Evolutionary conservation across 2,329 filamentous ascomycete species (phyloP), one percentile per base, ranked within the genome.

Genomic region (Aspergillus vadensis): DNA sequence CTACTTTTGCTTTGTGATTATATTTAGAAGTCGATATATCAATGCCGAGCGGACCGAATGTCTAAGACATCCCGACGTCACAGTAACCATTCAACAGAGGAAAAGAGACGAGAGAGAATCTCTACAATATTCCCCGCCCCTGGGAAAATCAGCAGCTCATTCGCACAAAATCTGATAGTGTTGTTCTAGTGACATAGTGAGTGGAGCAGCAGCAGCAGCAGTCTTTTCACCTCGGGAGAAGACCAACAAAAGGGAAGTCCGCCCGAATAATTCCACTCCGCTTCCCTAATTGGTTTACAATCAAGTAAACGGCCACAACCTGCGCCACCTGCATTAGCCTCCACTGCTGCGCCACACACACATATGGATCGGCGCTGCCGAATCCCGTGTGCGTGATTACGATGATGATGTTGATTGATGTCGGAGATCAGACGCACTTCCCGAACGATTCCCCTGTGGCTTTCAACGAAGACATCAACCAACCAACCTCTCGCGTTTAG

Each of bases 341-440:
- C 56, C 48, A 53, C 41, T 52, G 17, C 49, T 58, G 56, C 56
- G 56, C 48, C n/a, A 49, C 48, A 49, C n/a, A 49, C 48, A 49
- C 38, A 39, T 43, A 52, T 58, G 19, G 30, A 38, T 43, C 49
- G 41, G 41, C 23, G n/a, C 47, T 50, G 47, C 47, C 47, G 47
- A 50, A 50, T 50, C 47, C 47, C 47, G 47, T 44, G 19, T 50
- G 47, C 47, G 47, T 17, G 47, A 50, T 50, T 30, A 50, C n/a
- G 23, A 30, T 50, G 47, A 44, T 44, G 41, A 50, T 50, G 47
- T n/a, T 30, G 7, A 44, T 32, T 51, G 43, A 50, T 14, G 47
- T 27, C 25, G 25, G 25, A 27, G 25, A 50, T 17, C 47, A 27
- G 47, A 50, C 47, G 44, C 30, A 49, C 41, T 17, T 19, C 25